A percentile compares a stretch with the other conserved stretches of the same genome.
Evolutionary conservation across 495 filamentous ascomycete genomes (phyloP).

Genomic region (Xylaria acuta): DNA sequence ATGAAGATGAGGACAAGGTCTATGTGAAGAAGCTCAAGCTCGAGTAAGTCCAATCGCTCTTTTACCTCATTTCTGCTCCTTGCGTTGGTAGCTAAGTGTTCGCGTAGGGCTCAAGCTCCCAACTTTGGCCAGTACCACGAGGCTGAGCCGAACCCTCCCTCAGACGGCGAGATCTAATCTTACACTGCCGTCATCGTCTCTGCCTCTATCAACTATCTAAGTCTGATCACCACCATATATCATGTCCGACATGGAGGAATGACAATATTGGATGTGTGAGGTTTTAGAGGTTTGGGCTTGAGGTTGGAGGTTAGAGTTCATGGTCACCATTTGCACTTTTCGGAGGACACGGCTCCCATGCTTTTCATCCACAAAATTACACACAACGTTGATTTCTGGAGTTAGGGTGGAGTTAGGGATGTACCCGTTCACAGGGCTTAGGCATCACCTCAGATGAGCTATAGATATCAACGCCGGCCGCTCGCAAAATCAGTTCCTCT

Average conservation of each 20-base stretch:
- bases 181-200: background rate
- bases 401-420: background rate
- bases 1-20: conserved; percentile 20
- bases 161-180: background rate
- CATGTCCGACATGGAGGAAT: background rate
- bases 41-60: conserved; percentile 19
- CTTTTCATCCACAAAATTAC: background rate
- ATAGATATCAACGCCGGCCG: background rate
- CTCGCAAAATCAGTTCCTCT: background rate
- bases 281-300: background rate
- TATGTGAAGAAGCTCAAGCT: conserved; percentile 22
- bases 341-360: background rate
- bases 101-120: background rate
- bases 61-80: background rate
- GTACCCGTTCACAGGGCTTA: background rate
- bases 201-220: background rate
- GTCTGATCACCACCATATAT: background rate
- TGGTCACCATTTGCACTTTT: conserved; percentile 1
- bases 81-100: background rate
- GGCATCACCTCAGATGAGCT: background rate
- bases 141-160: background rate
- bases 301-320: background rate
- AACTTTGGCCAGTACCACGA: background rate
- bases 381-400: conserved; percentile 7
- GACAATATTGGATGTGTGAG: background rate